Base-by-base conservation (phyloP, 805 yeast genomes). In the Kuraishia piskuri region DNA sequence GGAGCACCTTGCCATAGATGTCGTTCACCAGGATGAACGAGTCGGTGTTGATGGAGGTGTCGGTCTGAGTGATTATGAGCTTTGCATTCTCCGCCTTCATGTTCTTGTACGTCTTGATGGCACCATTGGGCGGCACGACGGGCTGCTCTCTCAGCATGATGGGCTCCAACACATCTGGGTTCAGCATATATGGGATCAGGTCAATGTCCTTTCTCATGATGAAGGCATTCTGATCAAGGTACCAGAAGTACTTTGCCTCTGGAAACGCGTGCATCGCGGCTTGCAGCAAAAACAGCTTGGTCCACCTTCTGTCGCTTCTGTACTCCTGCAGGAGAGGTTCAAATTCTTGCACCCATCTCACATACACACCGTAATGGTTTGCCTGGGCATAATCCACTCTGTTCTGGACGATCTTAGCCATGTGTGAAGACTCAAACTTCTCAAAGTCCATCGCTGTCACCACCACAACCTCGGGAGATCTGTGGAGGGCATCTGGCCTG, bases 241-340 rank as follows among this genome's bases (percentile, higher is more conserved):
- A 91, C 94, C 97, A 88, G 63, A 91, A 84, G 75, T 89, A 86
- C 65, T 88, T 82, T n/a, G 97, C 87, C 50, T 84, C 74, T 1
- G 98, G 98, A 73, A 90, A 90, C 0, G 96, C 94, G 66, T 80
- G 81, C 85, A 92, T 83, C n/a, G 98, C 97, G 47, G 91, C 94
- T 56, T 95, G 78, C 64, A 89, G 66, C 46, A 84, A 66, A 54
- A 79, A 78, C 25, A 84, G 62, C 58, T 84, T 80, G 31, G 82
- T 77, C 94, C 96, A 88, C 25, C 74, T 69, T 54, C 71, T 71
- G 58, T 81, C 68, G 57, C 69, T 67, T 55, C 72, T 68, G 60
- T 75, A 67, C 40, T 75, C 74, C 53, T 79, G 75, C 54, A 85
- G 60, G 17, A 76, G 59, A 7, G 92, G 91, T 19, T 80, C 63